phyloP scores from a whole-genome alignment of 805 yeast genomes.

The Candida golubevii region DNA sequence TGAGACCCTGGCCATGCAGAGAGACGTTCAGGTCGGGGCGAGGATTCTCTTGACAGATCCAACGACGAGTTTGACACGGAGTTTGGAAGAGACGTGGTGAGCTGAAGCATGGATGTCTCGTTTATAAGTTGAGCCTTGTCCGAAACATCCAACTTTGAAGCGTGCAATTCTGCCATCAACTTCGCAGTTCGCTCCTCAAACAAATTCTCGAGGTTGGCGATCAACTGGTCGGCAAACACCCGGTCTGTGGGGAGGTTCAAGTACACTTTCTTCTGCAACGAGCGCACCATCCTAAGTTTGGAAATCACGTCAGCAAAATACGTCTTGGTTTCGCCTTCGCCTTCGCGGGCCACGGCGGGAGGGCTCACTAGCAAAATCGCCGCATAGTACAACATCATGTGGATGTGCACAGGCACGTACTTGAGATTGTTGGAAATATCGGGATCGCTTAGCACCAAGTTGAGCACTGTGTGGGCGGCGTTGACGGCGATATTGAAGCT shows the following conservation, averaged over 20 bases:
- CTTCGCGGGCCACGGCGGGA: conserved; percentile 23
- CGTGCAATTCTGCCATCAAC: conserved; percentile 18
- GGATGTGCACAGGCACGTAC: conserved; percentile 70
- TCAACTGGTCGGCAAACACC: conserved; percentile 44
- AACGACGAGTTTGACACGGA: conserved; percentile 18
- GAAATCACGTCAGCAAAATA: conserved; percentile 26
- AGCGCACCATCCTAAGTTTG: conserved; percentile 40
- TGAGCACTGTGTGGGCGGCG: conserved; percentile 61
- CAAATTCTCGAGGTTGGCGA: conserved; percentile 30
- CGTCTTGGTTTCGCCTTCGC: conserved; percentile 12
- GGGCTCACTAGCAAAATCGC: conserved; percentile 53
- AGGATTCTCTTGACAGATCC: conserved; percentile 21
- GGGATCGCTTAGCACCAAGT: conserved; percentile 52
- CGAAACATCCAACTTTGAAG: conserved; percentile 12
- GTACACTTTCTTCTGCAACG: conserved; percentile 39
- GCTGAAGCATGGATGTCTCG: conserved; percentile 12
- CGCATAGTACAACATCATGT: conserved; percentile 66
- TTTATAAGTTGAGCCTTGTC: conserved; percentile 16
- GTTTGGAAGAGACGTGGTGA: conserved; percentile 8
- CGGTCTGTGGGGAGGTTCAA: conserved; percentile 50
- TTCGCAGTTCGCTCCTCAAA: conserved; percentile 25
- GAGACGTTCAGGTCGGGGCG: conserved; percentile 36
- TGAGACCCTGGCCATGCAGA: conserved; percentile 67
- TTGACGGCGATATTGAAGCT: conserved; percentile 50
- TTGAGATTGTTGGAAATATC: conserved; percentile 54